A percentile compares a stretch with the other conserved stretches of the same genome.
Conservation (phyloP, 176 grass and related monocot genomes). For the Triticum turgidum region DNA sequence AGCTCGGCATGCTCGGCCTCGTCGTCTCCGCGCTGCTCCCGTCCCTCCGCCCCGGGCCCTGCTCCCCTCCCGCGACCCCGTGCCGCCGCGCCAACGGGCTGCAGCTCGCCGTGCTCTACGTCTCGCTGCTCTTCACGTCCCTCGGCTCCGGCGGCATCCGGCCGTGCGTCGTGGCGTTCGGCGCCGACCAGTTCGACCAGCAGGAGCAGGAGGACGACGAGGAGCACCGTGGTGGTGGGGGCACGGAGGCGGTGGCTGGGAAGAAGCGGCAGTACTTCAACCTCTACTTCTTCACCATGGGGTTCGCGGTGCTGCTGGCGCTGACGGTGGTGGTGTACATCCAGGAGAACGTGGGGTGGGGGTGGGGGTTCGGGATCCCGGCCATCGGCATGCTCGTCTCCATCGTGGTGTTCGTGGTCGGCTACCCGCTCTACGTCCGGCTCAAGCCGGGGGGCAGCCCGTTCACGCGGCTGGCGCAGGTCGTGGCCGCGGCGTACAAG, state of each 20-base stretch:
- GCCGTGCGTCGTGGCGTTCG: slow-evolving; percentile 68
- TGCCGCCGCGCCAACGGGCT: slow-evolving; percentile 38
- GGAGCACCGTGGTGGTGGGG: not conserved
- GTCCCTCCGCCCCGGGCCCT: slow-evolving; percentile 33
- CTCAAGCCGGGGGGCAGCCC: slow-evolving; percentile 49
- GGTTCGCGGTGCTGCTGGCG: slow-evolving; percentile 49
- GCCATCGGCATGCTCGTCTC: slow-evolving; percentile 49
- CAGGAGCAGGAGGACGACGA: not conserved
- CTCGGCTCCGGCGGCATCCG: slow-evolving; percentile 72
- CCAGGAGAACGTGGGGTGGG: slow-evolving; percentile 74
- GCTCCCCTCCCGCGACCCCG: not conserved
- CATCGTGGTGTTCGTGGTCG: slow-evolving; percentile 50
- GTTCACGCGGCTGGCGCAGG: slow-evolving; percentile 51
- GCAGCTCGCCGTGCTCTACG: slow-evolving; percentile 57
- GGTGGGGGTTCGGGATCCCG: slow-evolving; percentile 56
- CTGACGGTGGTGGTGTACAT: slow-evolving; percentile 65
- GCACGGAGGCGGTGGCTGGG: slow-evolving; percentile 17
- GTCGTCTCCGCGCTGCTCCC: slow-evolving; percentile 55
- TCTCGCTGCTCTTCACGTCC: slow-evolving; percentile 46
- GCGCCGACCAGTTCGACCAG: slow-evolving; percentile 64
- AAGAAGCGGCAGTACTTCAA: slow-evolving; percentile 67
- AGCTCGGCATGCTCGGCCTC: slow-evolving; percentile 60
- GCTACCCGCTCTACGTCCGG: slow-evolving; percentile 48
- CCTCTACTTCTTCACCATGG: slow-evolving; percentile 79
- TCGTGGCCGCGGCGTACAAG: slow-evolving; percentile 41